Conservation (phyloP, 306 rosid species). For the Rosa multiflora region DNA sequence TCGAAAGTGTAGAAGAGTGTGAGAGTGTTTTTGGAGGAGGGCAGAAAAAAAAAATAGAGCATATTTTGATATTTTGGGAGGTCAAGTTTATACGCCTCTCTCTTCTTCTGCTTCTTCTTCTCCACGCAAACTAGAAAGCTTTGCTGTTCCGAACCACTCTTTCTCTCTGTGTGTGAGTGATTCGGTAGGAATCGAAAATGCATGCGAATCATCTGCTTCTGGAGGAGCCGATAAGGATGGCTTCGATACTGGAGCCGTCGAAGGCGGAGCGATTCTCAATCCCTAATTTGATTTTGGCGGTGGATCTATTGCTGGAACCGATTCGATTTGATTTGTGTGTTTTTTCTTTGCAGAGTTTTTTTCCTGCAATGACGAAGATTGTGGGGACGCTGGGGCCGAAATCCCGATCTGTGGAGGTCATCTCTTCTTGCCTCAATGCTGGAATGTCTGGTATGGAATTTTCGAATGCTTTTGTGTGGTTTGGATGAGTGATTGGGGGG, state of each 20-base stretch:
- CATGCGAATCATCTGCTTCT: slow-evolving; percentile 90
- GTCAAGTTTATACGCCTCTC: neutral
- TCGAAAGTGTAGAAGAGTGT: no score
- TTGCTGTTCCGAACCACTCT: no score
- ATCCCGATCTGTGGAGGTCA: slow-evolving; percentile 74
- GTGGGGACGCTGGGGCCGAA: slow-evolving; percentile 95
- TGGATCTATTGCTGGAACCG: slow-evolving; percentile 26
- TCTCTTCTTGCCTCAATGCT: slow-evolving; percentile 81
- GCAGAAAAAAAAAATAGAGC: neutral
- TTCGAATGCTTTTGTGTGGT: neutral
- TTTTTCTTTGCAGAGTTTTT: slow-evolving; percentile 52
- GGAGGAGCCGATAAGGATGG: slow-evolving; percentile 96
- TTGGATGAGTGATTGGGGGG: neutral
- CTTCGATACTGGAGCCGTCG: slow-evolving; percentile 91
- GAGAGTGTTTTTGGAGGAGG: neutral
- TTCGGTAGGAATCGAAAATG: slow-evolving; percentile 47
- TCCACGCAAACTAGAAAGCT: neutral
- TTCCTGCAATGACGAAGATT: slow-evolving; percentile 94
- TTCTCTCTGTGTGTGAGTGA: neutral
- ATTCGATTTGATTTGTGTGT: neutral
- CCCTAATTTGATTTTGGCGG: neutral
- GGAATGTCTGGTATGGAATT: slow-evolving; percentile 85
- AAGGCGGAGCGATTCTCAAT: slow-evolving; percentile 51
- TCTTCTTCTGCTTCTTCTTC: neutral
- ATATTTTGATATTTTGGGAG: neutral